Percentiles rank a stretch among this genome's conserved stretches.
Conservation (phyloP, 2,329 filamentous ascomycete genomes). For the Tolypocladium nubicola region DNA sequence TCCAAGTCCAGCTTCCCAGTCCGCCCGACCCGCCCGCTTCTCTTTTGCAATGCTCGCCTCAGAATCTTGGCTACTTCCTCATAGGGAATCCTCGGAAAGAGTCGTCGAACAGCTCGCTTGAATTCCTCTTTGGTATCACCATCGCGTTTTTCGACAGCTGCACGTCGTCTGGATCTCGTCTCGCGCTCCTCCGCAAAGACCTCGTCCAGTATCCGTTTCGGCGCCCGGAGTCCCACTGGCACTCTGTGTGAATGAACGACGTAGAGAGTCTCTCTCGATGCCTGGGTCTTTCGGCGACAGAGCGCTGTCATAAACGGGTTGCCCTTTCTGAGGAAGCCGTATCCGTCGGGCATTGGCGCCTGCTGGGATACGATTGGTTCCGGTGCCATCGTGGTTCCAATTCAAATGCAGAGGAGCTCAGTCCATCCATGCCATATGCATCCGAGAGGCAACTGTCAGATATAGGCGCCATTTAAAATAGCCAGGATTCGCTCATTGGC, state of each 20-base stretch:
- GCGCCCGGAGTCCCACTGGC: conserved; percentile 28
- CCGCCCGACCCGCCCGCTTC: conserved; percentile 35
- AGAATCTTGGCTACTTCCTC: conserved; percentile 22
- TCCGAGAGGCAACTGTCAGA: background rate
- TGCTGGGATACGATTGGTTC: conserved; percentile 13
- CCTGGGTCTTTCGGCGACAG: conserved; percentile 27
- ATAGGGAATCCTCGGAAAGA: conserved; percentile 30
- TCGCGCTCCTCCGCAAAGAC: conserved; percentile 17
- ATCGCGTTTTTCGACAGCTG: conserved; percentile 23
- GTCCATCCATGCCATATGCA: background rate
- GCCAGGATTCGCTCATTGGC: background rate
- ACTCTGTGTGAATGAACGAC: conserved; percentile 18
- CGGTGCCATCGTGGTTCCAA: background rate
- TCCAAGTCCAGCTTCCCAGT: conserved; percentile 24
- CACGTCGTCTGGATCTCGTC: conserved; percentile 20
- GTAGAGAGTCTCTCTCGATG: conserved; percentile 21
- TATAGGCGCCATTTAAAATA: background rate
- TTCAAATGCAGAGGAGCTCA: background rate
- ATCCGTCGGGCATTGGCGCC: conserved; percentile 24
- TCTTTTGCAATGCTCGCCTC: conserved; percentile 31
- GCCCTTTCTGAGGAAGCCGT: conserved; percentile 30
- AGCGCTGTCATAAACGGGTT: conserved; percentile 29
- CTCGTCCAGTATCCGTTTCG: conserved; percentile 15
- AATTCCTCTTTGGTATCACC: conserved; percentile 19
- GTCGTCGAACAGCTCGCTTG: conserved; percentile 18